Percentiles rank a stretch among this genome's conserved stretches.
These are phyloP conservation scores for Sambucus nigra DNA, from an alignment of 129 eudicot genomes.

Conservation along the genomic window DNA sequence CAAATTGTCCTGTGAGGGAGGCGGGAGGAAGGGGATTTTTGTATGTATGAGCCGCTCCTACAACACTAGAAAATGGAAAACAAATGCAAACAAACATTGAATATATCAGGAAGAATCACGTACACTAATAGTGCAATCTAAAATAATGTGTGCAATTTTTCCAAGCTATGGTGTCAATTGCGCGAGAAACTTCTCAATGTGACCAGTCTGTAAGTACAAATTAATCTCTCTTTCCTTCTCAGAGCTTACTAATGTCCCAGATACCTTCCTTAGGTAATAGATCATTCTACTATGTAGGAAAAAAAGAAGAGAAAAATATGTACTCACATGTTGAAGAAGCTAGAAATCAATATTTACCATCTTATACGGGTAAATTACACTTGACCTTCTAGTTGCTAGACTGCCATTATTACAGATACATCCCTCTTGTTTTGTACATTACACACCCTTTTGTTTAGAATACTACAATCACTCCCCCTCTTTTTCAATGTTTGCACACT, in stretches of 20 bases:
- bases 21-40: not conserved
- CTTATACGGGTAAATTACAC: too few relatives aligned
- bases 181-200: constrained; percentile 51
- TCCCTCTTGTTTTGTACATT: too few relatives aligned
- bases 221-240: constrained; percentile 63
- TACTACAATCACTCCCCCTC: too few relatives aligned
- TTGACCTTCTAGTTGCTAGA: too few relatives aligned
- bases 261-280: constrained; percentile 77
- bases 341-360: not conserved
- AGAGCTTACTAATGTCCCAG: constrained; percentile 65
- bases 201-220: constrained; percentile 75
- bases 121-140: constrained; percentile 80
- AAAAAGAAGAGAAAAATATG: too few relatives aligned
- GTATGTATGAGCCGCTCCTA: not conserved
- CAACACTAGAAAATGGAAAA: not conserved
- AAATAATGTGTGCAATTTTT: constrained; percentile 58
- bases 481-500: too few relatives aligned
- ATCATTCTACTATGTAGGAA: constrained; percentile 47
- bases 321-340: not conserved
- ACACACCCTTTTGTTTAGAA: too few relatives aligned
- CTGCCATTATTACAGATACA: too few relatives aligned
- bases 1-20: too few relatives aligned
- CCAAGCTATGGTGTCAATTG: constrained; percentile 67
- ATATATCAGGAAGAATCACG: constrained; percentile 13
- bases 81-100: not conserved